A percentile compares a stretch with the other conserved stretches of the same genome.
phyloP scores from a whole-genome alignment of 2,329 filamentous ascomycete genomes.

The Coleophoma cylindrospora region DNA sequence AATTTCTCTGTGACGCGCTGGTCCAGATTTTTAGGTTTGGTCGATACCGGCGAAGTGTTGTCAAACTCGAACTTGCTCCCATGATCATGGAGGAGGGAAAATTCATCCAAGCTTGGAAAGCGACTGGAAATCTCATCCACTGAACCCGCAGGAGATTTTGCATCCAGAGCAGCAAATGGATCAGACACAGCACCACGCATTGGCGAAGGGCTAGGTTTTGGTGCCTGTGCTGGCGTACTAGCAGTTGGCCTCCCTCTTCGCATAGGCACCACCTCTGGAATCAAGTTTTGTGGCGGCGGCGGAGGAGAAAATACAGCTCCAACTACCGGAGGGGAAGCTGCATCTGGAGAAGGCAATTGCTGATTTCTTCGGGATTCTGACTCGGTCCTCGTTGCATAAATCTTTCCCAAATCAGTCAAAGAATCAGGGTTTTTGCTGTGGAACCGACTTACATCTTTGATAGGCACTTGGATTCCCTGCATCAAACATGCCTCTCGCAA shows the following conservation, averaged over 20 bases:
- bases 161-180: slow-evolving; percentile 87
- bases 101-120: slow-evolving; percentile 91
- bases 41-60: slow-evolving; percentile 36
- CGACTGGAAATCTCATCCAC: slow-evolving; percentile 77
- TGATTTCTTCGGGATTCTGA: slow-evolving; percentile 58
- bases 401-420: slow-evolving; percentile 40
- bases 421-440: background rate
- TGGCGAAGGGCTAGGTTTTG: slow-evolving; percentile 62
- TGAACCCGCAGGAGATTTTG: slow-evolving; percentile 47
- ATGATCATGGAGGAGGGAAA: slow-evolving; percentile 81
- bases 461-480: slow-evolving; percentile 80
- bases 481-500: slow-evolving; percentile 82
- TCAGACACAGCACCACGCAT: slow-evolving; percentile 67
- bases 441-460: slow-evolving; percentile 71
- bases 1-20: slow-evolving; percentile 70
- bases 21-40: slow-evolving; percentile 46
- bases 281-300: slow-evolving; percentile 60
- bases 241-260: slow-evolving; percentile 72
- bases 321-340: slow-evolving; percentile 52
- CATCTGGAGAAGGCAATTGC: slow-evolving; percentile 50
- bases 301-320: slow-evolving; percentile 80
- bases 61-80: slow-evolving; percentile 83
- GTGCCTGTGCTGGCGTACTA: slow-evolving; percentile 37
- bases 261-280: slow-evolving; percentile 94
- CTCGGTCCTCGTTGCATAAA: slow-evolving; percentile 61